Evolutionary conservation across 192 early-diverging fungal species (phyloP), one percentile per base, ranked within the genome.

Genomic region (Coemansia sp.): DNA sequence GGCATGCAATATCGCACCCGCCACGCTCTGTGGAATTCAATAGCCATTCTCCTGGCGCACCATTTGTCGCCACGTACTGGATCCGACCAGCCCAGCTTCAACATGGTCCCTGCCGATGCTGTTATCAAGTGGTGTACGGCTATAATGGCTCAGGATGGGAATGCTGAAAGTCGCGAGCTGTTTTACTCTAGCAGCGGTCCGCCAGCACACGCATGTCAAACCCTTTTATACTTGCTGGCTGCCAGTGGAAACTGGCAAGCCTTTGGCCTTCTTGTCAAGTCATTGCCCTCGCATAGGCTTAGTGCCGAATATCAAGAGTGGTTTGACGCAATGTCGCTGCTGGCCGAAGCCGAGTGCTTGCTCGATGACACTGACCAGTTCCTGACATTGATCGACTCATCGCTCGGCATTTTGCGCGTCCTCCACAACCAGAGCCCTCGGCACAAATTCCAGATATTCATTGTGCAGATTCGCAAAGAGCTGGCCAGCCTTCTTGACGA

Each of bases 391-490:
- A 49, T 40, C 17, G 69, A 70, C 46, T 38, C 62, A 4, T 64
- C 81, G 11, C 57, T 78, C 21, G 62, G 39, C n/a, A 28, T 59
- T 2, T 65, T 78, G 28, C 66, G 64, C 3, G 46, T 47, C 1
- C 62, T 84, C n/a, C 60, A 78, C 43, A 70, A 23, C 42, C 65
- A 76, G 46, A 30, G 47, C 6, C 9, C 68, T 7, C 32, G 50
- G 1, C 63, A 67, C n/a, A 13, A 4, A 7, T 77, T 61, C 44
- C 81, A 77, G 60, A 57, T 75, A 47, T 73, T 64, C 21, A 30
- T 84, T 16, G 39, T 84, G 13, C 76, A 78, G 68, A 64, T 84
- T 55, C 76, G 73, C 4, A 52, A 38, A 17, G 81, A 75, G 39
- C 13, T 73, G 11, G 67, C 70, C 4, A 32, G 49, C 6, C 38